Evolutionary conservation across 1,139 yeast genomes (phyloP).

Genomic region (Nadsonia commutata): DNA sequence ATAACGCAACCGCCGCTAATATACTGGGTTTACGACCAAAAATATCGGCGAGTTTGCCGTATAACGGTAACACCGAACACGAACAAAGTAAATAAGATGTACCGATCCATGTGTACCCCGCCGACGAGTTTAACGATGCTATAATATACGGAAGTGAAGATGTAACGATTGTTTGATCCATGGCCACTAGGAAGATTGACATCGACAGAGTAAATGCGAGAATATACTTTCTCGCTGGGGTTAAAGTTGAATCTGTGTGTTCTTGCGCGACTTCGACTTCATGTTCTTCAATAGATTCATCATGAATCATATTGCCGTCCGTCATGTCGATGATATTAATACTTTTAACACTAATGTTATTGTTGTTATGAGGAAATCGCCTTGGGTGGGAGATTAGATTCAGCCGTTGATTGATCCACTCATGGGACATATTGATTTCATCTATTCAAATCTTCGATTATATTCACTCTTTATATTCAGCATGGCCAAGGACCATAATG

Average conservation of each 20-base stretch:
- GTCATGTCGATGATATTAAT: too few relatives aligned
- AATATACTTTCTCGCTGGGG: constrained; percentile 5
- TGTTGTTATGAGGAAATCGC: too few relatives aligned
- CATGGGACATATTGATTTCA: too few relatives aligned
- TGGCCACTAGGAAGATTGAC: constrained; percentile 14
- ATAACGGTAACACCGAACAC: constrained; percentile 42
- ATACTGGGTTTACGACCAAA: constrained; percentile 44
- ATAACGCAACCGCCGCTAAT: constrained; percentile 34
- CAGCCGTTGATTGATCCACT: too few relatives aligned
- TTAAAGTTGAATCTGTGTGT: constrained; percentile 1
- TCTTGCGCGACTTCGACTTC: not conserved
- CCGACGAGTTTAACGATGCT: constrained; percentile 13
- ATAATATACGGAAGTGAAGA: constrained; percentile 17
- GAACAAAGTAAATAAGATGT: constrained; percentile 29
- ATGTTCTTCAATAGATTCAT: not conserved
- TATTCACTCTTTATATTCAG: too few relatives aligned
- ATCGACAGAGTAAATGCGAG: constrained; percentile 10
- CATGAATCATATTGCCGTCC: too few relatives aligned
- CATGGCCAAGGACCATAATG: too few relatives aligned
- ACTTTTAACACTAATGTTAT: too few relatives aligned
- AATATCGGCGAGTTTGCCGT: constrained; percentile 50
- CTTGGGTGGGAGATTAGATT: too few relatives aligned
- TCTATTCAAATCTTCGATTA: too few relatives aligned
- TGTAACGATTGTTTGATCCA: constrained; percentile 17
- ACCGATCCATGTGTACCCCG: constrained; percentile 17